Evolutionary conservation across 345 rosid species (phyloP).

Genomic region (Salix viminalis): DNA sequence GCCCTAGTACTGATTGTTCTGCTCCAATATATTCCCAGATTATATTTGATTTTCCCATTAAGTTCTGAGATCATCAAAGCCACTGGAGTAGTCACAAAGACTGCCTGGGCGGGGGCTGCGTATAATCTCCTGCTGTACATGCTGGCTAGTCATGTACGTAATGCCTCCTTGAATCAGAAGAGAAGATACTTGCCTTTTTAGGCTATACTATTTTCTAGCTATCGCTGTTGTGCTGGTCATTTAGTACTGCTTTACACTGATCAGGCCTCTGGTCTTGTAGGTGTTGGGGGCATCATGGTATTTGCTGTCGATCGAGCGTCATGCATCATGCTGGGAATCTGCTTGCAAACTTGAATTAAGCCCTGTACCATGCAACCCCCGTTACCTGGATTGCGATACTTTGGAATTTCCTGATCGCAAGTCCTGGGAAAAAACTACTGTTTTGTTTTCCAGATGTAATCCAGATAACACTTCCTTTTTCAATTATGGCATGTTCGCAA

Average conservation of each 20-base stretch:
- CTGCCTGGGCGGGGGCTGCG: slow-evolving; percentile 99
- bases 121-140: slow-evolving; percentile 73
- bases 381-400: slow-evolving; percentile 56
- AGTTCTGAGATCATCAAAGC: slow-evolving; percentile 66
- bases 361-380: slow-evolving; percentile 35
- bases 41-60: slow-evolving; percentile 69
- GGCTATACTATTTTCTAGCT: not conserved
- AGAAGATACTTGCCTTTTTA: not conserved
- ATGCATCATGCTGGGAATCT: slow-evolving; percentile 78
- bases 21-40: slow-evolving; percentile 69
- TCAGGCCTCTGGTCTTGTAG: slow-evolving; percentile 29
- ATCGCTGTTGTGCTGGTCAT: not conserved
- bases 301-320: slow-evolving; percentile 66
- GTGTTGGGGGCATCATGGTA: slow-evolving; percentile 89
- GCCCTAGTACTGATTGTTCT: slow-evolving; percentile 74
- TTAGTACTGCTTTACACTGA: not conserved
- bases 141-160: slow-evolving; percentile 89
- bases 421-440: slow-evolving; percentile 54
- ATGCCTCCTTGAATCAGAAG: not conserved
- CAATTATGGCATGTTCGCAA: slow-evolving; percentile 58
- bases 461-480: slow-evolving; percentile 34
- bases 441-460: slow-evolving; percentile 52
- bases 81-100: slow-evolving; percentile 70
- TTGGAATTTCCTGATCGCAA: slow-evolving; percentile 23
- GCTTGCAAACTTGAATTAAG: slow-evolving; percentile 43